These are phyloP conservation scores for Fraxinus pennsylvanica DNA, from an alignment of 257 asterid genomes.

Conservation along the genomic window DNA sequence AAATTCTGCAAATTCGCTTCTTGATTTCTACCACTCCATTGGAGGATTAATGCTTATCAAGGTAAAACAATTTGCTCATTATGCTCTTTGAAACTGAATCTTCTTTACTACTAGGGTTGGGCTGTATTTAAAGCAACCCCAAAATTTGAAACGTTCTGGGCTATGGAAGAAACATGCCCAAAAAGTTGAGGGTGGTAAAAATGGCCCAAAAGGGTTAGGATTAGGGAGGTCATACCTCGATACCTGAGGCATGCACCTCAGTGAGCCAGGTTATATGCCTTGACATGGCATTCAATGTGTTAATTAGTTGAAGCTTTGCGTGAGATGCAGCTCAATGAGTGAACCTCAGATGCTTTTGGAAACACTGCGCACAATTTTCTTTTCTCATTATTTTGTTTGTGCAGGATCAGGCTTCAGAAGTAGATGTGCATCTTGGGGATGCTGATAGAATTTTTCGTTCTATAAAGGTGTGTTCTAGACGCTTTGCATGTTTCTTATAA, in stretches of 20 bases:
- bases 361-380: not conserved
- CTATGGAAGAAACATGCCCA: not conserved
- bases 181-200: not conserved
- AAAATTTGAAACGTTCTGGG: not conserved
- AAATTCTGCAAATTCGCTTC: conserved; percentile 58
- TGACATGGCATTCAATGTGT: not conserved
- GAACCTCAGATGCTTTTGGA: not conserved
- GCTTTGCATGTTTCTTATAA: conserved; percentile 17
- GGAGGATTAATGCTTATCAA: conserved; percentile 70
- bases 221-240: not conserved
- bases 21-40: conserved; percentile 68
- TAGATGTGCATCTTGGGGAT: conserved; percentile 64
- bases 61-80: conserved; percentile 41
- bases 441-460: conserved; percentile 69
- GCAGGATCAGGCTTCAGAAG: conserved; percentile 70
- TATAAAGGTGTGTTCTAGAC: conserved; percentile 57
- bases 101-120: not conserved
- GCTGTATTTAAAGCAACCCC: not conserved
- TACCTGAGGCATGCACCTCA: not conserved
- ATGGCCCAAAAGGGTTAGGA: not conserved
- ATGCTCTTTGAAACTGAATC: not conserved
- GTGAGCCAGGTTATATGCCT: not conserved
- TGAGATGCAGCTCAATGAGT: not conserved
- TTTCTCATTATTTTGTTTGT: conserved; percentile 24
- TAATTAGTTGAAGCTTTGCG: not conserved